phyloP scores from a whole-genome alignment of 306 rosid species.

The Pachyrhizus erosus region DNA sequence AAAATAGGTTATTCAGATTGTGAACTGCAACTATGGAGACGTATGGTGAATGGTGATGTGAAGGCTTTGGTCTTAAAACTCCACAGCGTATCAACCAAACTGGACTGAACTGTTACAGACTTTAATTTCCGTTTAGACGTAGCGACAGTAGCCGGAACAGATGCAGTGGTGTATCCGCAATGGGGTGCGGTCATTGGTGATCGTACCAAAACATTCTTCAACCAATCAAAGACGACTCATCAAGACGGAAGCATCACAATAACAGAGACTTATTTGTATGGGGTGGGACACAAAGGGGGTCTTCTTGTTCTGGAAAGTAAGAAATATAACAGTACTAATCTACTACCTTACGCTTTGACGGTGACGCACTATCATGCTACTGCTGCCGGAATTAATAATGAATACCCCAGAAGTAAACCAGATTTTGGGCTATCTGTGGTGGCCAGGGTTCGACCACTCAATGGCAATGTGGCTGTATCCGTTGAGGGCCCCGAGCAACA shows the following conservation, averaged over 20 bases:
- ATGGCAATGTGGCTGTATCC: background rate
- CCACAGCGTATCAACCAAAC: background rate
- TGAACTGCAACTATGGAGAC: background rate
- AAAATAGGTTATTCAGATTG: background rate
- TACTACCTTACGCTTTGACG: background rate
- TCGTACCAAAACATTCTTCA: background rate
- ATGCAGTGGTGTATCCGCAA: background rate
- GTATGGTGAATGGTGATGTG: background rate
- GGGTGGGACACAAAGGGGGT: background rate
- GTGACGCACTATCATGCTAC: background rate
- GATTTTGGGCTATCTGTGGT: background rate
- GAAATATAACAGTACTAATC: background rate
- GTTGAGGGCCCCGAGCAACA: constrained; percentile 19
- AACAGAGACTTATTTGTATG: background rate
- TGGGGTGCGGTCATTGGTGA: background rate
- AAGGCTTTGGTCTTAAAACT: background rate
- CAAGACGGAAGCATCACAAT: background rate
- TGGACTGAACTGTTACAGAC: background rate
- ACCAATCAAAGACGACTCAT: background rate
- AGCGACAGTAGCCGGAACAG: background rate
- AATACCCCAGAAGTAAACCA: background rate
- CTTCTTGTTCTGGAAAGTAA: background rate
- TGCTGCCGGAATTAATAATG: background rate
- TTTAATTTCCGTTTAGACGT: background rate
- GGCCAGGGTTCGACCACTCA: background rate